Percentiles rank a stretch among this genome's conserved stretches.
phyloP scores from a whole-genome alignment of 1,284 basidiomycete genomes.

The Wolfiporia cocos region DNA sequence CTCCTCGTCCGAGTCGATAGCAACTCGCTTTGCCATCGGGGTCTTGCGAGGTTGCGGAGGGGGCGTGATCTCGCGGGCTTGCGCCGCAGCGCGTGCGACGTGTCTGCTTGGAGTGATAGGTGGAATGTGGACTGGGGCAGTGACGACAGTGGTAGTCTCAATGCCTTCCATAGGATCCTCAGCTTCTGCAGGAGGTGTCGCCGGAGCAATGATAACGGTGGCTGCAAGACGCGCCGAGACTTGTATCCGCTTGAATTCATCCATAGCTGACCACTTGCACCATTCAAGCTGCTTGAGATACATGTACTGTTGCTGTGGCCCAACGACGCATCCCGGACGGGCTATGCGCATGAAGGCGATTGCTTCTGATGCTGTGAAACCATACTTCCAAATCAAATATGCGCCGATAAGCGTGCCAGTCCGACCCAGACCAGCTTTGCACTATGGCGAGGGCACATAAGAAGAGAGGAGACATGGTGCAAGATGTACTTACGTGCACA shows the following conservation, averaged over 20 bases:
- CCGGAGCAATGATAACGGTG: constrained; percentile 59
- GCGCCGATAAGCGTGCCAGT: constrained; percentile 96
- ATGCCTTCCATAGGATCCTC: constrained; percentile 48
- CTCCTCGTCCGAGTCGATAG: constrained; percentile 53
- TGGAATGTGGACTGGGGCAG: constrained; percentile 36
- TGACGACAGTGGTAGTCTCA: constrained; percentile 25
- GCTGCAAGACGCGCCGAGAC: constrained; percentile 33
- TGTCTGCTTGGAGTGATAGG: constrained; percentile 78
- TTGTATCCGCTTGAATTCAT: constrained; percentile 57
- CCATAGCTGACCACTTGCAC: constrained; percentile 87
- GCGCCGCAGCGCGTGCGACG: constrained; percentile 58
- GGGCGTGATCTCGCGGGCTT: constrained; percentile 61
- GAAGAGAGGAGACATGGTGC: constrained; percentile 5
- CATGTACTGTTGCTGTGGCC: constrained; percentile 93
- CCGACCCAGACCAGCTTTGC: constrained; percentile 90
- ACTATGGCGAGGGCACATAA: constrained; percentile 42
- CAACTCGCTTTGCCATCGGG: constrained; percentile 66
- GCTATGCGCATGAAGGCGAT: constrained; percentile 99
- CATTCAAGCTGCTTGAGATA: constrained; percentile 94
- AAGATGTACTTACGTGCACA: constrained; percentile 63
- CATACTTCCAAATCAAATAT: constrained; percentile 98
- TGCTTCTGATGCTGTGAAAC: constrained; percentile 96
- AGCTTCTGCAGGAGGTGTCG: constrained; percentile 70
- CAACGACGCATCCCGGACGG: constrained; percentile 93
- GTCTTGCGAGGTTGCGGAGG: constrained; percentile 85